Evolutionary conservation across 2,329 filamentous ascomycete genomes (phyloP).

Genomic region (Trichoderma semiorbis): DNA sequence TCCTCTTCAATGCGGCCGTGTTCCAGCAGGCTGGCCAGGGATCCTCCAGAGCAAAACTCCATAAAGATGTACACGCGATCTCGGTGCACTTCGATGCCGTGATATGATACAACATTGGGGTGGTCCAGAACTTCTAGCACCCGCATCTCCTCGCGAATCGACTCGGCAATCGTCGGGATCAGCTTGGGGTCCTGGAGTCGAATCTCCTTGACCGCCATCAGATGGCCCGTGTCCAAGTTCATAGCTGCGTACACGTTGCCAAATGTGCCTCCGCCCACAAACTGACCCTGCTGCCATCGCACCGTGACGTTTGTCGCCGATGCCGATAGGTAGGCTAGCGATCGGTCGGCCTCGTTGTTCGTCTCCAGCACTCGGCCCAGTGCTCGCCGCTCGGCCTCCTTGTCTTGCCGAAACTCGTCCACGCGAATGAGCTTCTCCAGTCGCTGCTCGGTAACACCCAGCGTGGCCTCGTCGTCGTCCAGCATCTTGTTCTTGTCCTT

Average conservation of each 20-base stretch:
- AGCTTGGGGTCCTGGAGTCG: slow-evolving; percentile 93
- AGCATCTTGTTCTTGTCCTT: slow-evolving; percentile 70
- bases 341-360: slow-evolving; percentile 92
- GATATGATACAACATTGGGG: slow-evolving; percentile 96
- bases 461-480: slow-evolving; percentile 82
- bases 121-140: slow-evolving; percentile 94
- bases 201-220: slow-evolving; percentile 99
- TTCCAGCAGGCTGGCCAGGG: slow-evolving; percentile 82
- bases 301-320: slow-evolving; percentile 93
- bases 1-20: slow-evolving; percentile 98
- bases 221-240: slow-evolving; percentile 90
- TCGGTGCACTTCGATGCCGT: slow-evolving; percentile 94
- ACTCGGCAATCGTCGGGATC: slow-evolving; percentile 87
- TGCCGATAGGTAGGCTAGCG: slow-evolving; percentile 87
- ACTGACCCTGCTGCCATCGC: slow-evolving; percentile 98
- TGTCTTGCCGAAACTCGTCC: slow-evolving; percentile 73
- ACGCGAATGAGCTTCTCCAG: slow-evolving; percentile 69
- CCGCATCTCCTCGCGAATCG: slow-evolving; percentile 96
- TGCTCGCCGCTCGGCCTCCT: slow-evolving; percentile 79
- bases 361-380: slow-evolving; percentile 89
- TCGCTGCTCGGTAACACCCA: slow-evolving; percentile 71
- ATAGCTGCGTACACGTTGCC: slow-evolving; percentile 96
- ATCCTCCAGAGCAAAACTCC: slow-evolving; percentile 97
- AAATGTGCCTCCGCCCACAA: slow-evolving; percentile 94
- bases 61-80: slow-evolving; percentile 99